Percentiles rank a stretch among this genome's conserved stretches.
Conservation (phyloP, 2,329 filamentous ascomycete species). For the Aspergillus ustus region DNA sequence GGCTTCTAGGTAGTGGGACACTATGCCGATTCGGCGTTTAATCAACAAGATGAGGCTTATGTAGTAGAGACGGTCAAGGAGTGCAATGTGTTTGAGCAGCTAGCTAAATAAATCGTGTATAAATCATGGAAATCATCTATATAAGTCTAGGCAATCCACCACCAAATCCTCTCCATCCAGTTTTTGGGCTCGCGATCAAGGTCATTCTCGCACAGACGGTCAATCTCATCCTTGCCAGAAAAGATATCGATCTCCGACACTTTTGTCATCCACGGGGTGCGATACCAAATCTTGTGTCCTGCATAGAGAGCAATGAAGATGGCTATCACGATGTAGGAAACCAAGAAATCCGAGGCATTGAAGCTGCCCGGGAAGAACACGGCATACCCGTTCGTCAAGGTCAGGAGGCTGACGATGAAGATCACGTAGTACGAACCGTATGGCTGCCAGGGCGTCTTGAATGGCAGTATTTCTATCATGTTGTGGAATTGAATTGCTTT, state of each 20-base stretch:
- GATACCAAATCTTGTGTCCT: slow-evolving; percentile 41
- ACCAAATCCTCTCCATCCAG: slow-evolving; percentile 50
- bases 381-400: slow-evolving; percentile 63
- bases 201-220: slow-evolving; percentile 49
- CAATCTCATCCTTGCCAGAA: slow-evolving; percentile 52
- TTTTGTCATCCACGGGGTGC: slow-evolving; percentile 36
- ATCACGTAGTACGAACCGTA: slow-evolving; percentile 58
- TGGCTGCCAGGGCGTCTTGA: slow-evolving; percentile 56
- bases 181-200: slow-evolving; percentile 47
- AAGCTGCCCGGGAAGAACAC: slow-evolving; percentile 55
- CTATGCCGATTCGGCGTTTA: neutral
- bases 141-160: slow-evolving; percentile 48
- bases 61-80: neutral
- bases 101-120: neutral
- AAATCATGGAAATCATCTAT: neutral
- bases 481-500: slow-evolving; percentile 57
- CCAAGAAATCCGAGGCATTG: slow-evolving; percentile 55
- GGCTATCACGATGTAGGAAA: slow-evolving; percentile 59
- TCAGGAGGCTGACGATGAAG: slow-evolving; percentile 52
- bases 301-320: slow-evolving; percentile 53
- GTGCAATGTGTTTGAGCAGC: neutral
- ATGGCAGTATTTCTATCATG: slow-evolving; percentile 53
- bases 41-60: neutral
- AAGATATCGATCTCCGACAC: slow-evolving; percentile 50
- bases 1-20: neutral